Percentiles rank a stretch among this genome's conserved stretches.
Evolutionary conservation across 768 basidiomycete genomes (phyloP).

Genomic region (Boletus reticuloceps): DNA sequence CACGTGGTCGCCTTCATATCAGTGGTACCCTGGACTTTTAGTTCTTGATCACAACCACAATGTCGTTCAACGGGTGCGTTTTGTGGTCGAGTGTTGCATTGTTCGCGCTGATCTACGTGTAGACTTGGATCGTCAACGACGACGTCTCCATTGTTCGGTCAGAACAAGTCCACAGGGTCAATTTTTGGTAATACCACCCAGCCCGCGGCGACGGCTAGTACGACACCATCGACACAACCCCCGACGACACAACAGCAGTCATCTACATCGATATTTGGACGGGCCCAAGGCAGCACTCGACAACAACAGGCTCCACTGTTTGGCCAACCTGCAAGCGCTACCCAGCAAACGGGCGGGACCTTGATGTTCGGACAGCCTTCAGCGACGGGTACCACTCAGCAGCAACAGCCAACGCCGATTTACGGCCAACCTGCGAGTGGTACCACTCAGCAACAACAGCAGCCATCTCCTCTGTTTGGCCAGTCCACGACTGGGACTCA

Average conservation of each 20-base stretch:
- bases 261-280: constrained; percentile 36
- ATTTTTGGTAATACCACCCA: constrained; percentile 15
- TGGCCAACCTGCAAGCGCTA: constrained; percentile 8
- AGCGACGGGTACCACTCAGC: constrained; percentile 4
- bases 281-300: constrained; percentile 18
- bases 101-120: constrained; percentile 5
- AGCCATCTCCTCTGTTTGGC: constrained; percentile 18
- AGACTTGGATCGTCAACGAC: constrained; percentile 41
- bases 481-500: constrained; percentile 18
- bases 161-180: too few relatives aligned
- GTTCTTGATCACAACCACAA: constrained; percentile 2
- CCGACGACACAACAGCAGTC: constrained; percentile 23
- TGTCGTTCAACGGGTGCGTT: constrained; percentile 24
- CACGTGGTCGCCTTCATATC: constrained; percentile 10
- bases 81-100: background rate
- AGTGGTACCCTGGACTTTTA: too few relatives aligned
- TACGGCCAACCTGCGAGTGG: constrained; percentile 11
- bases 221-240: constrained; percentile 13
- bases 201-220: constrained; percentile 20
- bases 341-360: constrained; percentile 1
- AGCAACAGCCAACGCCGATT: constrained; percentile 3
- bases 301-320: constrained; percentile 28
- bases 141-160: constrained; percentile 30
- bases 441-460: constrained; percentile 23
- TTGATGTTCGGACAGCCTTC: constrained; percentile 14